A percentile compares a stretch with the other conserved stretches of the same genome.
Evolutionary conservation across 768 basidiomycete species (phyloP).

Genomic region (Russula dissimulans): DNA sequence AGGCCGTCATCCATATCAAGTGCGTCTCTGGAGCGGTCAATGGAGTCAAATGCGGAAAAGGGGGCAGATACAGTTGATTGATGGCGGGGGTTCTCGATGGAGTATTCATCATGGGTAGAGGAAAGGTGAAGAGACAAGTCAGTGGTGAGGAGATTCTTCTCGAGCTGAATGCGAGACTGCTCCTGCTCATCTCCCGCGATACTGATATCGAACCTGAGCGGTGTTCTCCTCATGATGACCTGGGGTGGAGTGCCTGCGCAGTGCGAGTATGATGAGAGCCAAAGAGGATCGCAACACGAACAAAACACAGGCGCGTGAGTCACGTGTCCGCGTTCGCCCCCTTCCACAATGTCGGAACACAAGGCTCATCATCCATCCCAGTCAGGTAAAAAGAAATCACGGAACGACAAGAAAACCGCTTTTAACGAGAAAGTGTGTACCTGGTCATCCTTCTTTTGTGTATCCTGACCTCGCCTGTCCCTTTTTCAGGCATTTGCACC

Average conservation of each 20-base stretch:
- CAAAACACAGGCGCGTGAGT: slow-evolving; percentile 11
- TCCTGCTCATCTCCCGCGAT: slow-evolving; percentile 71
- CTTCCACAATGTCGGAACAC: slow-evolving; percentile 35
- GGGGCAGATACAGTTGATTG: slow-evolving; percentile 42
- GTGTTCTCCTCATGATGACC: slow-evolving; percentile 5
- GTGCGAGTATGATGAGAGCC: not conserved
- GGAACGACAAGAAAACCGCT: slow-evolving; percentile 62
- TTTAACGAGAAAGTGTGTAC: slow-evolving; percentile 81
- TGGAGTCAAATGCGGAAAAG: slow-evolving; percentile 51
- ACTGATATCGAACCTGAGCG: slow-evolving; percentile 33
- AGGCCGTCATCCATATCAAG: slow-evolving; percentile 42
- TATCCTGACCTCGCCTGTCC: not conserved
- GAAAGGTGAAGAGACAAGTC: slow-evolving; percentile 66
- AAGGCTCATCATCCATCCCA: slow-evolving; percentile 74
- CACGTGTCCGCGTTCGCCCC: slow-evolving; percentile 12
- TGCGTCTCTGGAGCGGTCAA: slow-evolving; percentile 48
- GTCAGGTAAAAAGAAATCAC: slow-evolving; percentile 65
- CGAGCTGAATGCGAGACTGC: slow-evolving; percentile 65
- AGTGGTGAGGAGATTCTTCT: slow-evolving; percentile 66
- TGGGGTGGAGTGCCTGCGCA: not conserved
- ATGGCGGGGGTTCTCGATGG: slow-evolving; percentile 67
- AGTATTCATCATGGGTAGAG: slow-evolving; percentile 36
- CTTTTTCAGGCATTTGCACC: slow-evolving; percentile 75
- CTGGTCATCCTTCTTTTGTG: not conserved
- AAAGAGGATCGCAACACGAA: not conserved